Evolutionary conservation across 2,329 filamentous ascomycete species (phyloP), one percentile per base, ranked within the genome.

Genomic region (Acrocalymma vagum): DNA sequence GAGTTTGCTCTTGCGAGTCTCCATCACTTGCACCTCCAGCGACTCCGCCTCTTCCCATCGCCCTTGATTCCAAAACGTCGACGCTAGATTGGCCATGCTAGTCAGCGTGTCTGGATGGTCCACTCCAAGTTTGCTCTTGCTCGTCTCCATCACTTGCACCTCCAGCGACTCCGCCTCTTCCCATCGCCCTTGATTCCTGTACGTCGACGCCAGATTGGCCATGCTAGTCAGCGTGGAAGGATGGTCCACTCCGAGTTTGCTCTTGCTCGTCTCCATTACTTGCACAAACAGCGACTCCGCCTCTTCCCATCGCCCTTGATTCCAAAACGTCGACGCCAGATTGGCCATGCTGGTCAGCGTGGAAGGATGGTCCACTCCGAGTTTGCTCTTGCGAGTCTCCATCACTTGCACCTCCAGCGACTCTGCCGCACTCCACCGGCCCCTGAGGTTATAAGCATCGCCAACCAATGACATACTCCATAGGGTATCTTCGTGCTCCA

Each of bases 171-270:
- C 29, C 21, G 42, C 38, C 16, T 36, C 42, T 6, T 41, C 20
- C 32, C 39, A 38, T 14, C 39, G 27, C 13, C 43, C 39, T 38
- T 41, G 42, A 22, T 26, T 17, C n/a, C 21, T 6, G 11, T 23
- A 24, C 13, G 25, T 29, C 9, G 16, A 29, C 23, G 35, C 35
- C 5, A 48, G 41, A 18, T 48, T 48, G 17, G 6, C 27, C 36
- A 45, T 48, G 35, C 40, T 48, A 15, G 35, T 41, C 35, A 48
- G 41, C 35, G 35, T 41, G 26, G 32, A 20, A 5, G 45, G 45
- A 41, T 45, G 41, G 10, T 33, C 36, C 15, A n/a, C 26, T 16
- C 41, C 45, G 7, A 48, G 41, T 15, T 13, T 17, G 15, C 13
- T 40, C 41, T 41, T 33, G 4, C 31, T 32, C 9, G 10, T 42